Base-by-base conservation (phyloP, 805 yeast genomes). In the Starmerella stigmatis region DNA sequence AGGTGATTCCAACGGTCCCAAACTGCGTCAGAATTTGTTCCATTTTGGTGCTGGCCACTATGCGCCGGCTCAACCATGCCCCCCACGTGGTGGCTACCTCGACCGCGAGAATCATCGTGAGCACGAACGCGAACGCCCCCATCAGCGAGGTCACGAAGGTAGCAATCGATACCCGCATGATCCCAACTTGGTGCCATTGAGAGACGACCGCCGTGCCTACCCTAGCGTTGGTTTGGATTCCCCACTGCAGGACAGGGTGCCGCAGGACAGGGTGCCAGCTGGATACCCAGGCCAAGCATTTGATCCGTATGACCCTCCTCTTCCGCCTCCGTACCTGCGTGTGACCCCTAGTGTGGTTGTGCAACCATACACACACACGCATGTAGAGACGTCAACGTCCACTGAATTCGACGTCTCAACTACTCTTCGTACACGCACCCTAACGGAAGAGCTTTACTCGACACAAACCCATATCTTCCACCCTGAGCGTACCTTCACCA, bases 1-100 rank as follows among this genome's bases (percentile, higher is more conserved):
- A 19, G 52, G 52, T 25, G 52, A 49, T 20, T 21, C 43, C n/a
- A 43, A 34, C 15, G 52, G 52, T 4, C 47, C 52, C 12, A n/a
- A 6, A 16, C 33, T 43, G 21, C 51, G 53, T 20, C 44, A 50
- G 44, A 48, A 50, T 26, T 10, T 49, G 42, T 44, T 50, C 11
- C 49, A 40, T 43, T 43, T 49, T 22, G 50, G 49, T 2, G 17
- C 45, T 8, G 47, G 42, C 28, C 45, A 43, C 16, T 47, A 43
- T 13, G 15, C 13, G n/a, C 29, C 29, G 29, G 15, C 13, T 6
- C 15, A 27, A n/a, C n/a, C n/a, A n/a, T n/a, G n/a, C n/a, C n/a
- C n/a, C n/a, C n/a, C n/a, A 15, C 38, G 29, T 20, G 15, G 26
- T 11, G 25, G 15, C 20, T 12, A 39, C 7, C 20, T 12, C 20